Conservation (phyloP, 495 filamentous ascomycete species). For the Cairneyella variabilis region DNA sequence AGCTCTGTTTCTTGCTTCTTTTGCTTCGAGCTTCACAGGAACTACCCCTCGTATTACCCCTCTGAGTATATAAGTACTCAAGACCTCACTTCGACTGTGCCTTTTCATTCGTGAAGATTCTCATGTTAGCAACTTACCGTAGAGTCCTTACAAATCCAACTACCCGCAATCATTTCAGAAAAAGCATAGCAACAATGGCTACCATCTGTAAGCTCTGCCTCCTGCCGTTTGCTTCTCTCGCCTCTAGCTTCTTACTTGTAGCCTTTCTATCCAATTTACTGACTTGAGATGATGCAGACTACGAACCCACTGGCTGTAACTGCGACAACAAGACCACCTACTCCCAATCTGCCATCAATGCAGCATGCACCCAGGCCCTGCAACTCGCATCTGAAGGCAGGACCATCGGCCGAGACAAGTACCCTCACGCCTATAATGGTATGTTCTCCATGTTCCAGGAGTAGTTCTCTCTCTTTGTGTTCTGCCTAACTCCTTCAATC, state of each 20-base stretch:
- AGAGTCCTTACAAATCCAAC: no score
- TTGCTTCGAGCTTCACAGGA: no score
- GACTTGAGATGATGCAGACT: not conserved
- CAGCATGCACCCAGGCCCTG: slow-evolving; percentile 20
- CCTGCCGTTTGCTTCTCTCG: no score
- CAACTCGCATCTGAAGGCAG: slow-evolving; percentile 22
- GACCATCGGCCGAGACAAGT: slow-evolving; percentile 25
- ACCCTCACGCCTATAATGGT: slow-evolving; percentile 29
- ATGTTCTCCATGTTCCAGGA: no score
- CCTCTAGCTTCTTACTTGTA: not conserved
- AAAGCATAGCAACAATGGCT: slow-evolving; percentile 2
- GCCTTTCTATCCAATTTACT: not conserved
- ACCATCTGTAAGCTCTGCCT: slow-evolving; percentile 5
- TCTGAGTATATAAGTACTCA: no score
- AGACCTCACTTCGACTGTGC: no score
- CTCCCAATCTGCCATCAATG: slow-evolving; percentile 16
- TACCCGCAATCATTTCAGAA: no score
- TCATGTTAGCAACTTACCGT: not conserved
- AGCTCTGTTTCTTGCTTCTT: no score
- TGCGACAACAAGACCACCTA: slow-evolving; percentile 21
- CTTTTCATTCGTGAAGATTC: not conserved
- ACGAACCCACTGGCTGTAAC: slow-evolving; percentile 21
- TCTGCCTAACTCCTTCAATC: not conserved
- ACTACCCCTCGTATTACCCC: no score
- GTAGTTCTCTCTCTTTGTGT: no score